These are phyloP conservation scores for Cicer arietinum DNA, from an alignment of 306 rosid species.

Conservation along the genomic window DNA sequence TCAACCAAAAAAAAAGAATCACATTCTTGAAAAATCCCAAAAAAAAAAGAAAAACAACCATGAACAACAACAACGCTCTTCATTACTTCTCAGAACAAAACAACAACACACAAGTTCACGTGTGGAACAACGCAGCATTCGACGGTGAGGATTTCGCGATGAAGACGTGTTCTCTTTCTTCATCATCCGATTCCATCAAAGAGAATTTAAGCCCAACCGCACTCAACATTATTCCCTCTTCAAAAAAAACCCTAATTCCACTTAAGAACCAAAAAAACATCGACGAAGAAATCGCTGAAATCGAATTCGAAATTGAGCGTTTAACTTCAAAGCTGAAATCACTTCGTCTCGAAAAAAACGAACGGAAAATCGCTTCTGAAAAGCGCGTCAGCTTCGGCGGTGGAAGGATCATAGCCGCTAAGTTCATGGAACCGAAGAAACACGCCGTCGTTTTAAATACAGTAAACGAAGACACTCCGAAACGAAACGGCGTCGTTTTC, in stretches of 20 bases:
- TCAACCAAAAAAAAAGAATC: neutral
- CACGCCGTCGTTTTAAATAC: slow-evolving; percentile 15
- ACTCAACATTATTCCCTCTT: neutral
- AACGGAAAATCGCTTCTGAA: slow-evolving; percentile 19
- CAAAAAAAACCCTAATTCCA: neutral
- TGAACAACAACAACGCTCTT: slow-evolving; percentile 33
- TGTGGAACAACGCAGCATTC: slow-evolving; percentile 54
- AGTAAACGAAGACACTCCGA: neutral
- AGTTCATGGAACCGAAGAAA: slow-evolving; percentile 58
- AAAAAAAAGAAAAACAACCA: neutral
- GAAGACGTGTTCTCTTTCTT: slow-evolving; percentile 44
- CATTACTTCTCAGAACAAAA: slow-evolving; percentile 12
- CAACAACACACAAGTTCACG: slow-evolving; percentile 20
- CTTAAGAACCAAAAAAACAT: slow-evolving; percentile 14
- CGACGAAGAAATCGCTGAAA: slow-evolving; percentile 35
- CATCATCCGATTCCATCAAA: slow-evolving; percentile 40
- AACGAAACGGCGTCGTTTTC: slow-evolving; percentile 20
- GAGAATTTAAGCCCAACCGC: slow-evolving; percentile 47
- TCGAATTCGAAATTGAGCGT: slow-evolving; percentile 43
- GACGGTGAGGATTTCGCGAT: slow-evolving; percentile 11
- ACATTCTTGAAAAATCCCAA: neutral
- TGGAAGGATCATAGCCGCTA: slow-evolving; percentile 24
- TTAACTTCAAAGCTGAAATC: slow-evolving; percentile 27
- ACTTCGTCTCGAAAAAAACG: slow-evolving; percentile 39
- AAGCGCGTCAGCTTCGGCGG: slow-evolving; percentile 15